Base-by-base conservation (phyloP, 768 basidiomycete species). In the Tricholoma furcatifolium region DNA sequence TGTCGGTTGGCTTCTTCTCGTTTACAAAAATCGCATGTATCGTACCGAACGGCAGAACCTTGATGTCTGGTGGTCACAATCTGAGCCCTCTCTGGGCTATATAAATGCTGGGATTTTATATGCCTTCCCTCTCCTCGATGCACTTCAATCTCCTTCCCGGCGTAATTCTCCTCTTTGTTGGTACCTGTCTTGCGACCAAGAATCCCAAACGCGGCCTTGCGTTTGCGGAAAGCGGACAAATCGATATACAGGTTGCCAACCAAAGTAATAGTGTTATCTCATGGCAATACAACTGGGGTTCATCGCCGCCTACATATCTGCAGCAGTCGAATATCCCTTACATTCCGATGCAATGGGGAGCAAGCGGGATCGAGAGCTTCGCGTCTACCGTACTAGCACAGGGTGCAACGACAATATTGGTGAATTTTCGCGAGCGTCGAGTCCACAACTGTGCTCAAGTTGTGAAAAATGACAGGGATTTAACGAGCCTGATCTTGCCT, bases 271-370 rank as follows among this genome's bases (percentile, higher is more conserved):
- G 68, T 44, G 61, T 62, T 6, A 53, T 71, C 2, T 68, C 70
- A 6, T 72, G 71, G 71, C 48, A 80, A 8, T 86, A 72, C 41
- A 61, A 72, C 50, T 72, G 71, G 87, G 70, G 71, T 15, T 42
- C 60, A 11, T 56, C 66, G 6, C 64, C 69, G 4, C 67, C 70
- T n/a, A 52, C 50, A 27, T 67, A 66, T 53, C 58, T 73, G 14
- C 54, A 60, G 15, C 56, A 63, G 43, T 67, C 68, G 9, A 59
- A 58, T 3, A 65, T 74, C 43, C 60, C 63, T 27, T 73, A 69
- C 49, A 65, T 74, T 23, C 72, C 72, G 1, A 74, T 74, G 72
- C 71, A 73, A 56, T 74, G 71, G 71, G 71, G 71, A 20, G 46
- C 60, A 3, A 48, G 43, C 27, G 63, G 67, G 24, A 65, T 68